Conservation (phyloP, 2,329 filamentous ascomycete genomes). For the Neospermospora avenae region DNA sequence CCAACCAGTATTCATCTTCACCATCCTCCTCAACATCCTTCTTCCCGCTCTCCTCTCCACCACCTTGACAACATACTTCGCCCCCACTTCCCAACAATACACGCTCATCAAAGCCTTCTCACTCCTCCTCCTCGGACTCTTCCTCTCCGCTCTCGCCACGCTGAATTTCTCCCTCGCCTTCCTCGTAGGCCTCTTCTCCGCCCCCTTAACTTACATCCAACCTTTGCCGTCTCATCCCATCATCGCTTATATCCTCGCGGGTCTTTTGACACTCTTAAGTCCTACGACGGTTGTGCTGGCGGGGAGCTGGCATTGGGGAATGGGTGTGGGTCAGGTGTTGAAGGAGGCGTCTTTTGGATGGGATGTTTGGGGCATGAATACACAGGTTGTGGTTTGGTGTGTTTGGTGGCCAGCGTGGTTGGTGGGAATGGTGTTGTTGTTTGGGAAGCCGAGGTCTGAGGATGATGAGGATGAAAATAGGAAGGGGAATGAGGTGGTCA, state of each 20-base stretch:
- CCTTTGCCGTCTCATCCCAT: conserved; percentile 43
- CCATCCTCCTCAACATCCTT: conserved; percentile 51
- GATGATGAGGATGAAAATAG: background rate
- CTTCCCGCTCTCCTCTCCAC: conserved; percentile 57
- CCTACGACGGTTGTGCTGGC: conserved; percentile 55
- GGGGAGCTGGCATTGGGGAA: conserved; percentile 45
- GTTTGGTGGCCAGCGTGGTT: conserved; percentile 96
- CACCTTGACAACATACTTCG: conserved; percentile 48
- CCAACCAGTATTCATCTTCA: conserved; percentile 54
- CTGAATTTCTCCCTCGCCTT: conserved; percentile 93
- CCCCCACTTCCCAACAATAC: conserved; percentile 65
- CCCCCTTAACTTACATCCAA: conserved; percentile 73
- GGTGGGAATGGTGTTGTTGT: conserved; percentile 54
- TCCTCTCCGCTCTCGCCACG: conserved; percentile 86
- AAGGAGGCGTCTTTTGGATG: conserved; percentile 78
- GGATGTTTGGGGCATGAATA: conserved; percentile 87
- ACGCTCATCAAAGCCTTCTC: conserved; percentile 86
- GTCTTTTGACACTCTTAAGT: conserved; percentile 57
- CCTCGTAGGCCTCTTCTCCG: conserved; percentile 73
- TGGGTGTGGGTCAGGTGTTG: conserved; percentile 56
- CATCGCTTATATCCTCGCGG: conserved; percentile 42
- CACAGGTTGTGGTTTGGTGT: conserved; percentile 85
- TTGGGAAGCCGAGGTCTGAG: conserved; percentile 38
- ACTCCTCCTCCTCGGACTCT: conserved; percentile 87
- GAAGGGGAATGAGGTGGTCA: background rate